Evolutionary conservation across 2,329 filamentous ascomycete genomes (phyloP).

Genomic region (Ascochyta rabiei): DNA sequence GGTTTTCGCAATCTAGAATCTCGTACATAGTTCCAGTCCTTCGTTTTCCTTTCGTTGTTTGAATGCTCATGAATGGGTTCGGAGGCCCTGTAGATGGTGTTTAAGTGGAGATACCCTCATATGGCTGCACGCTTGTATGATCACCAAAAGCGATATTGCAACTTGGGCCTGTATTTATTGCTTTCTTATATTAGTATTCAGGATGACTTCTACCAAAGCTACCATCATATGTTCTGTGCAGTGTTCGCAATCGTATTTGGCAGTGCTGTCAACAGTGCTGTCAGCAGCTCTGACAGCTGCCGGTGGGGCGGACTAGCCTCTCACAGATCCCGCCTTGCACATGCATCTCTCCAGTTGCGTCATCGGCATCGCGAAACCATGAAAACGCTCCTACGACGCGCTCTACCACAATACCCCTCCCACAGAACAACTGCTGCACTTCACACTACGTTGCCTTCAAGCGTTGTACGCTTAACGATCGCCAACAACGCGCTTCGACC

Average conservation of each 20-base stretch:
- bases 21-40: slow-evolving; percentile 3
- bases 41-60: background rate
- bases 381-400: slow-evolving; percentile 16
- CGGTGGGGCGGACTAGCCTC: slow-evolving; percentile 12
- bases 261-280: background rate
- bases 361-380: slow-evolving; percentile 32
- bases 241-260: background rate
- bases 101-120: slow-evolving; percentile 20
- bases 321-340: slow-evolving; percentile 7
- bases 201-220: background rate
- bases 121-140: slow-evolving; percentile 14
- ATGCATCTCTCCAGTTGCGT: slow-evolving; percentile 30
- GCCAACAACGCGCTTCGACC: background rate
- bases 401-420: background rate
- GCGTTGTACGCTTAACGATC: background rate
- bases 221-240: background rate
- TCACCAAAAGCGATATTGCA: slow-evolving; percentile 11
- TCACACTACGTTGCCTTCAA: background rate
- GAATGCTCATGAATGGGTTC: slow-evolving; percentile 2
- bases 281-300: background rate
- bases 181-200: background rate
- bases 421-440: background rate
- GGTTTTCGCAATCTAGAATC: background rate
- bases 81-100: slow-evolving; percentile 15
- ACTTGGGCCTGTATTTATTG: slow-evolving; percentile 9